Conservation (phyloP, 2,329 filamentous ascomycete genomes). For the Macroventuria anomochaeta region DNA sequence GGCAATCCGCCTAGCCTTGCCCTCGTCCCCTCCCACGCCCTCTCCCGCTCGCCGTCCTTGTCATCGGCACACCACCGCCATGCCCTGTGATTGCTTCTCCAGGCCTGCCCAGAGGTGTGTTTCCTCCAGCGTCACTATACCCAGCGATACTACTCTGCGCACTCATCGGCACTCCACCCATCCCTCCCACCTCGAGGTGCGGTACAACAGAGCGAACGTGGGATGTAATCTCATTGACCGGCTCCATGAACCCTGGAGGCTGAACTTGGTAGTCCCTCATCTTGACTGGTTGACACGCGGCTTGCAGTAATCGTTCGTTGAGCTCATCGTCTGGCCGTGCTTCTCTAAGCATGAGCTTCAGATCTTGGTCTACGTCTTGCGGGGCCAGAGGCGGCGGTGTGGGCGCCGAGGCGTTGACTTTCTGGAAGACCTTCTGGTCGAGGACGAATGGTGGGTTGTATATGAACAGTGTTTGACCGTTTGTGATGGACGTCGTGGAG, state of each 20-base stretch:
- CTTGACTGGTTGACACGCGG: conserved; percentile 42
- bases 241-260: conserved; percentile 40
- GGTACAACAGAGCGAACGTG: conserved; percentile 39
- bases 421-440: conserved; percentile 54
- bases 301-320: conserved; percentile 48
- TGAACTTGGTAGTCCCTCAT: conserved; percentile 46
- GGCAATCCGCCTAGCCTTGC: too few species aligned
- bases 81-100: conserved; percentile 38
- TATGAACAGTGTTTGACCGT: conserved; percentile 52
- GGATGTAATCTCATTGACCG: conserved; percentile 43
- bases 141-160: conserved; percentile 48
- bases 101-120: conserved; percentile 45
- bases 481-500: conserved; percentile 56
- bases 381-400: conserved; percentile 52
- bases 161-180: conserved; percentile 51
- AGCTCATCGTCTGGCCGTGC: conserved; percentile 48
- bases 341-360: conserved; percentile 55
- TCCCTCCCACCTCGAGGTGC: conserved; percentile 41
- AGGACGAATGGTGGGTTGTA: conserved; percentile 53
- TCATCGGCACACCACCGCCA: conserved; percentile 45
- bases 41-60: conserved; percentile 47
- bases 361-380: conserved; percentile 57
- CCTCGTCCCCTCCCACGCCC: conserved; percentile 44
- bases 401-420: conserved; percentile 57
- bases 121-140: conserved; percentile 45